Conservation (phyloP, 306 rosid genomes). For the Spatholobus suberectus region DNA sequence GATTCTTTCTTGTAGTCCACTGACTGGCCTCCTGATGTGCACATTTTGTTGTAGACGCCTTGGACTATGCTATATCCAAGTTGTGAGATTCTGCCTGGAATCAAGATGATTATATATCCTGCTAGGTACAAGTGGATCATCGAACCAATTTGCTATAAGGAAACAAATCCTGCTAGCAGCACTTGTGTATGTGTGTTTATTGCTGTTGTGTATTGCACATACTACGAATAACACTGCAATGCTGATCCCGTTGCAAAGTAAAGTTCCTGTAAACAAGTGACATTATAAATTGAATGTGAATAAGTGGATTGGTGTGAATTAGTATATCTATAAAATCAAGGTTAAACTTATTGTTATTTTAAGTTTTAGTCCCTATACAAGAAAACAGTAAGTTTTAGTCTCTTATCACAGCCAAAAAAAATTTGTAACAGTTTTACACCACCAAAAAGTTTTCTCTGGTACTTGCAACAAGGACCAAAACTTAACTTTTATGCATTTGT, state of each 20-base stretch:
- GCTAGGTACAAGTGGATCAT: not conserved
- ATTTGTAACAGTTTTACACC: too few relatives aligned
- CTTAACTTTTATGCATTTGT: too few relatives aligned
- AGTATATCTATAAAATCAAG: not conserved
- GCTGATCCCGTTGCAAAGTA: not conserved
- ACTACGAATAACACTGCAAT: not conserved
- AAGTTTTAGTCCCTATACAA: too few relatives aligned
- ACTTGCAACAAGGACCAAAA: too few relatives aligned
- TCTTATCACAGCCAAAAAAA: too few relatives aligned
- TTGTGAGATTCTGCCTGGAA: constrained; percentile 43
- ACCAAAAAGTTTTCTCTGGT: too few relatives aligned
- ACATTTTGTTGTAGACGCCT: constrained; percentile 79
- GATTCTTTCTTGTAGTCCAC: not conserved
- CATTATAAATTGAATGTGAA: not conserved
- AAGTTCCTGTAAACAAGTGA: not conserved
- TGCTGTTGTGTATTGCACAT: not conserved
- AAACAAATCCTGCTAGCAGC: not conserved
- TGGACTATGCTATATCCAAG: constrained; percentile 66
- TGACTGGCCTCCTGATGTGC: constrained; percentile 35
- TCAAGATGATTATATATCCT: not conserved
- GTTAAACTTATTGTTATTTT: too few relatives aligned
- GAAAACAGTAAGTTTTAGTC: too few relatives aligned
- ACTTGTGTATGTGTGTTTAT: not conserved
- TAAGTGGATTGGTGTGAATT: not conserved
- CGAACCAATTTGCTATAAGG: not conserved